Conservation (phyloP, 148 eudicot species). For the Rhododendron ovatum region DNA sequence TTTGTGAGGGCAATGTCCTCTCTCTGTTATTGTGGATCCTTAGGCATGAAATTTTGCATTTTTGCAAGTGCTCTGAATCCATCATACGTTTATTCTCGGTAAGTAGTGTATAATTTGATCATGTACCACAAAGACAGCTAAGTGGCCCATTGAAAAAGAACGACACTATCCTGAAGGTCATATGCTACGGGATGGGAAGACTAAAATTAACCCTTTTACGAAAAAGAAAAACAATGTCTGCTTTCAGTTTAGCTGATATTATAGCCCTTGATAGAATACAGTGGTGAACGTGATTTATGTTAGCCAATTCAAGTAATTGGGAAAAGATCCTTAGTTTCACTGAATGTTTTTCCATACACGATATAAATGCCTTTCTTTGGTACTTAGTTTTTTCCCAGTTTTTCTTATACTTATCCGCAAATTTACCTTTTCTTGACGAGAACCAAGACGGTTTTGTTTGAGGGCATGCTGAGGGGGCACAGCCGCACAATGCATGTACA, state of each 20-base stretch:
- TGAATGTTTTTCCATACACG: too few relatives aligned
- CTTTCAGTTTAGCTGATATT: not conserved
- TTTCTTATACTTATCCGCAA: not conserved
- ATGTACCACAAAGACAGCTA: not conserved
- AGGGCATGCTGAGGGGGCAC: not conserved
- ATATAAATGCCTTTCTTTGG: not conserved
- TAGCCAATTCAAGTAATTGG: not conserved
- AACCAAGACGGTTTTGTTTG: not conserved
- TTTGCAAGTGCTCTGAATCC: not conserved
- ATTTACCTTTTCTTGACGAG: not conserved
- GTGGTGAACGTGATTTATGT: not conserved
- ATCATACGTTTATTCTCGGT: not conserved
- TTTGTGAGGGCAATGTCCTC: not conserved
- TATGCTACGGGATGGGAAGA: not conserved
- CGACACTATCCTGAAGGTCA: not conserved
- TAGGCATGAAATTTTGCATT: not conserved
- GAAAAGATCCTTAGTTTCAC: not conserved
- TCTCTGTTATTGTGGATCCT: not conserved
- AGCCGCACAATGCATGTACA: not conserved
- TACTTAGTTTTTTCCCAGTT: not conserved
- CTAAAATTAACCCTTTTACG: not conserved
- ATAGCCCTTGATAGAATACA: not conserved
- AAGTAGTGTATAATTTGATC: not conserved
- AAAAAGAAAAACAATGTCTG: not conserved
- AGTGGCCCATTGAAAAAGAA: not conserved